Percentiles rank a stretch among this genome's conserved stretches.
These are phyloP conservation scores for Mitragyna speciosa DNA, from an alignment of 257 asterid species.

Conservation along the genomic window DNA sequence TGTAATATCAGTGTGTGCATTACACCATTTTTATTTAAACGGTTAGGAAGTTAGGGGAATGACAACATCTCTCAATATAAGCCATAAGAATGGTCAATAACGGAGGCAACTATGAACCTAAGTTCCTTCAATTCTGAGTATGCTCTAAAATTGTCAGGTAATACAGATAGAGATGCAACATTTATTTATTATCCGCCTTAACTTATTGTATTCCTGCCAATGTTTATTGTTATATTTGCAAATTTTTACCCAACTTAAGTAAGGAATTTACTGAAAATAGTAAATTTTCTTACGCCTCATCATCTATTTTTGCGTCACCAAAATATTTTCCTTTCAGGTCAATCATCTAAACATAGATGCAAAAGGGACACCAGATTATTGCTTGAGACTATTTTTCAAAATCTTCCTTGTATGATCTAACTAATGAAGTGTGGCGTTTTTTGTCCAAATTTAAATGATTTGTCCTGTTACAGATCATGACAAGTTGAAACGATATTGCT, in stretches of 20 bases:
- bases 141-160: not conserved
- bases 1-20: not conserved
- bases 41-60: slow-evolving; percentile 13
- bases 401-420: not conserved
- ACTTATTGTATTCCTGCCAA: not conserved
- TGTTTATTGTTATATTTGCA: too few species aligned
- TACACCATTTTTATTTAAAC: slow-evolving; percentile 7
- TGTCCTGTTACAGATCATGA: not conserved
- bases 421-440: too few species aligned
- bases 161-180: not conserved
- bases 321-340: not conserved
- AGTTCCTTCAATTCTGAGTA: not conserved
- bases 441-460: not conserved
- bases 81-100: not conserved
- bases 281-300: too few species aligned
- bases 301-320: not conserved
- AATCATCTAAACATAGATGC: not conserved
- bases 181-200: not conserved
- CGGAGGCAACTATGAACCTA: not conserved
- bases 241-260: too few species aligned
- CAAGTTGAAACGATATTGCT: not conserved
- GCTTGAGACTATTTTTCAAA: not conserved
- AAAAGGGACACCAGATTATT: not conserved
- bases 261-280: too few species aligned
- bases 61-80: not conserved